These are phyloP conservation scores for Verticillium isaacii DNA, from an alignment of 2,329 filamentous ascomycete genomes.

Conservation along the genomic window DNA sequence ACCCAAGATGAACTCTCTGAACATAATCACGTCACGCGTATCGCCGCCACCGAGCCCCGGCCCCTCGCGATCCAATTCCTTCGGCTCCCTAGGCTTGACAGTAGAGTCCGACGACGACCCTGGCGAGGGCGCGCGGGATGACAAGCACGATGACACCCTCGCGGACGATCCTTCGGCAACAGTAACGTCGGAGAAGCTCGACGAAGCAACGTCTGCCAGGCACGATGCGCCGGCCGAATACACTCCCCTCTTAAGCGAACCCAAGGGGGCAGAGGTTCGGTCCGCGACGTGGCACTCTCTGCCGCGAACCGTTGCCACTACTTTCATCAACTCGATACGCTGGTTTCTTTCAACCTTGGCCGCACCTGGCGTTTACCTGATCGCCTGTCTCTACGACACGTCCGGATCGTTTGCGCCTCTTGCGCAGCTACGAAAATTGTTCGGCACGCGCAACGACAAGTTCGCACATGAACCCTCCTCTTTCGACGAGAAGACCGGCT, in stretches of 20 bases:
- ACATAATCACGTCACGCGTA: constrained; percentile 84
- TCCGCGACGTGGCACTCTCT: constrained; percentile 49
- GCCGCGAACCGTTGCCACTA: constrained; percentile 65
- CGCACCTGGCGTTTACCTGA: constrained; percentile 75
- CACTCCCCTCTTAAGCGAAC: constrained; percentile 55
- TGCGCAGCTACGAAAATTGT: constrained; percentile 64
- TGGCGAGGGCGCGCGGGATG: constrained; percentile 19
- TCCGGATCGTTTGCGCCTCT: constrained; percentile 75
- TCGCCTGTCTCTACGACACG: constrained; percentile 79
- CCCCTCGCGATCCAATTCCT: constrained; percentile 57
- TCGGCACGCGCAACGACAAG: constrained; percentile 45
- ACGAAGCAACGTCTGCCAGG: constrained; percentile 11
- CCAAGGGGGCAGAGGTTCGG: constrained; percentile 18
- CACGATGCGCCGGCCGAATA: constrained; percentile 50
- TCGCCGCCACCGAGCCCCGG: constrained; percentile 53
- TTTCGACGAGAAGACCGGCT: constrained; percentile 23
- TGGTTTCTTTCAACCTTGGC: constrained; percentile 75
- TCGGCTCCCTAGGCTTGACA: constrained; percentile 46
- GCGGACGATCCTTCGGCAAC: constrained; percentile 22
- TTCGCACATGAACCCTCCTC: constrained; percentile 34
- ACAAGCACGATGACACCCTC: constrained; percentile 18
- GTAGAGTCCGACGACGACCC: constrained; percentile 38
- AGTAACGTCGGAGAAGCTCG: constrained; percentile 7
- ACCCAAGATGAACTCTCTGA: constrained; percentile 90
- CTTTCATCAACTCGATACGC: constrained; percentile 70